Base-by-base conservation (phyloP, 139 green algal genomes). In the Picocystis salinarum region DNA sequence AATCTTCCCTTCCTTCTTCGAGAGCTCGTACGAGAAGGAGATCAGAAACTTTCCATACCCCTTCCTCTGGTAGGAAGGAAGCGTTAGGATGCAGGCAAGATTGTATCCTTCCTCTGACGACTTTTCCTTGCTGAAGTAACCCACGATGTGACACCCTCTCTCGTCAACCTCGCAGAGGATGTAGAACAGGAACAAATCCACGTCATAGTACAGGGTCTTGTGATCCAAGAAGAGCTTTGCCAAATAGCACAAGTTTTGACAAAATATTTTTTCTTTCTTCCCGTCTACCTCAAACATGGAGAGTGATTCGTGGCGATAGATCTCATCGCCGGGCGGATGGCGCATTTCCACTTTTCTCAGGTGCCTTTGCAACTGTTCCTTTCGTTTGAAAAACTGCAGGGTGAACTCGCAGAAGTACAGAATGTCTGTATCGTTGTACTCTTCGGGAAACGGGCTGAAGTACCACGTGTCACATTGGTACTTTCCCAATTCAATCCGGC, bases 161-260 rank as follows among this genome's bases (percentile, higher is more conserved):
- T 91, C 77, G 53, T 98, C 88, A 17, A 74, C 73, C 67, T 96
- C 88, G 59, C 85, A 95, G 42, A 99, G 61, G 26, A 99, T 68
- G 64, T 99, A 99, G 66, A 99, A 99, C 9, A 98, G 73, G 62
- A 99, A 99, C 17, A 95, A 73, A 71, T 99, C 88, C 12, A 96
- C 85, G 46, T 99, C 88, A 57, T 93, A 99, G 72, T 92, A 94
- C 12, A 95, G 71, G 33, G 84, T 94, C 72, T 97, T 95, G 73
- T 96, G 87, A 70, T 98, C 87, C 59, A 98, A 63, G 61, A 98
- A 98, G 37, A 98, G 75, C 67, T 98, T 98, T 34, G 88, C 80
- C 59, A 98, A 67, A 62, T 87, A 94, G 67, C 83, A 94, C 62
- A 98, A 61, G 57, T 93, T 93, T 65, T 97, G 85, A 66, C 79